A percentile compares a stretch with the other conserved stretches of the same genome.
Evolutionary conservation across 768 basidiomycete genomes (phyloP).

Genomic region (Boletus pseudopeckii): DNA sequence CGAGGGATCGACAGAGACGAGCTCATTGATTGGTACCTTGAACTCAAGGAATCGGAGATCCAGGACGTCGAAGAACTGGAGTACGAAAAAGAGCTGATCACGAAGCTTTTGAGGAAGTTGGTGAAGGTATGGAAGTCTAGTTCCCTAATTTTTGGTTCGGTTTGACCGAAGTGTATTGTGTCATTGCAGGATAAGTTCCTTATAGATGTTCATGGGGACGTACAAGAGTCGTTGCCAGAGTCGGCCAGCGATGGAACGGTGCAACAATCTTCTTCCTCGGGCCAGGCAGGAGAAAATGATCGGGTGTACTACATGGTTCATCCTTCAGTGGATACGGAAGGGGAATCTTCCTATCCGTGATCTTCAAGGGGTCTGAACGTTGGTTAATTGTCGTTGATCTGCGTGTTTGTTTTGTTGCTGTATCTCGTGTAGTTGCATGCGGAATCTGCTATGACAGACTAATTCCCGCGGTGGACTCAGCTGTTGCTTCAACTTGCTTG

Average conservation of each 20-base stretch:
- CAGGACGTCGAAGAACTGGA: conserved; percentile 84
- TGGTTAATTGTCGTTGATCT: conserved; percentile 5
- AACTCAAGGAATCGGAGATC: conserved; percentile 80
- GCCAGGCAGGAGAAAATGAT: conserved; percentile 51
- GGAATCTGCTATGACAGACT: neutral
- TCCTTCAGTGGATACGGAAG: conserved; percentile 77
- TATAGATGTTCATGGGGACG: conserved; percentile 79
- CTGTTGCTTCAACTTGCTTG: too few species aligned
- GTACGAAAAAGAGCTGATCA: conserved; percentile 85
- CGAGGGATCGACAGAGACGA: conserved; percentile 85
- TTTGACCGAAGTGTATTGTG: neutral
- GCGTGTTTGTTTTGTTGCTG: conserved; percentile 5
- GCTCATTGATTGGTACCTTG: conserved; percentile 95
- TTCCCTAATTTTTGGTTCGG: neutral
- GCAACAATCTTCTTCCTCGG: conserved; percentile 46
- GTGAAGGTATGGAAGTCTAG: conserved; percentile 63
- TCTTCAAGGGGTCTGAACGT: neutral
- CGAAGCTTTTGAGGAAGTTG: conserved; percentile 84
- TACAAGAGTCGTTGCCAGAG: conserved; percentile 68
- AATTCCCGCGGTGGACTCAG: neutral
- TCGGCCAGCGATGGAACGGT: conserved; percentile 57
- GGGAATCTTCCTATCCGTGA: conserved; percentile 35
- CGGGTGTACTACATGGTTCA: conserved; percentile 89
- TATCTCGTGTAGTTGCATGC: conserved; percentile 7
- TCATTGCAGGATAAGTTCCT: conserved; percentile 72